Evolutionary conservation across 306 rosid genomes (phyloP).

Genomic region (Heteromeles arbutifolia): DNA sequence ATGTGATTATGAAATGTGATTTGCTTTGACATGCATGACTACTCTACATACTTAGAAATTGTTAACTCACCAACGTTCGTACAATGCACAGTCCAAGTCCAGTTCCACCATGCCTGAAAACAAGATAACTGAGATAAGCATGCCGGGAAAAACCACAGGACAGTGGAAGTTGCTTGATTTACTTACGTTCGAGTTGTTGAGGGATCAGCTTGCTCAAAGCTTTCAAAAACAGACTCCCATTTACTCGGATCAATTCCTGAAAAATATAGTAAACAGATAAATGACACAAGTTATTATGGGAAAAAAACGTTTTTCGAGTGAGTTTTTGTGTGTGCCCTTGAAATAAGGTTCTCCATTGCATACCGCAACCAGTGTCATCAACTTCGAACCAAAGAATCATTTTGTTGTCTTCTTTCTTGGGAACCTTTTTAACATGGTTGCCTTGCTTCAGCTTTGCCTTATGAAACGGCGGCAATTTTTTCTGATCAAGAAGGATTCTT

Average conservation of each 20-base stretch:
- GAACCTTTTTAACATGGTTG: slow-evolving; percentile 39
- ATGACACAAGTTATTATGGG: neutral
- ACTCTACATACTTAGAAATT: neutral
- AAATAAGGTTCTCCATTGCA: slow-evolving; percentile 18
- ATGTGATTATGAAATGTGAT: neutral
- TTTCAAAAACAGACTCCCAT: slow-evolving; percentile 98
- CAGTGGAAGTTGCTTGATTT: neutral
- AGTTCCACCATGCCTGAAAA: slow-evolving; percentile 97
- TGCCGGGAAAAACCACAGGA: neutral
- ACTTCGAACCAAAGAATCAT: slow-evolving; percentile 90
- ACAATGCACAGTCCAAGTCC: slow-evolving; percentile 99
- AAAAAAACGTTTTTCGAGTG: neutral
- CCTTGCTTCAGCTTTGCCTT: slow-evolving; percentile 60
- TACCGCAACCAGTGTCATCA: slow-evolving; percentile 96
- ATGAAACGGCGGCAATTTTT: slow-evolving; percentile 43
- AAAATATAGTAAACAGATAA: slow-evolving; percentile 2
- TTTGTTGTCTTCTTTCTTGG: slow-evolving; percentile 61
- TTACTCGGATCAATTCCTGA: slow-evolving; percentile 89
- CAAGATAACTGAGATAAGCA: neutral
- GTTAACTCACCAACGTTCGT: slow-evolving; percentile 73
- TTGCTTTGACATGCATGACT: slow-evolving; percentile 16
- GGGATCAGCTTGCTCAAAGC: slow-evolving; percentile 99
- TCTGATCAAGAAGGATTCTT: slow-evolving; percentile 45
- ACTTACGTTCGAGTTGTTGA: slow-evolving; percentile 92
- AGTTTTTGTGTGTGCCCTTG: neutral